Conservation (phyloP, 257 asterid species). For the Linderniella brevidens region DNA sequence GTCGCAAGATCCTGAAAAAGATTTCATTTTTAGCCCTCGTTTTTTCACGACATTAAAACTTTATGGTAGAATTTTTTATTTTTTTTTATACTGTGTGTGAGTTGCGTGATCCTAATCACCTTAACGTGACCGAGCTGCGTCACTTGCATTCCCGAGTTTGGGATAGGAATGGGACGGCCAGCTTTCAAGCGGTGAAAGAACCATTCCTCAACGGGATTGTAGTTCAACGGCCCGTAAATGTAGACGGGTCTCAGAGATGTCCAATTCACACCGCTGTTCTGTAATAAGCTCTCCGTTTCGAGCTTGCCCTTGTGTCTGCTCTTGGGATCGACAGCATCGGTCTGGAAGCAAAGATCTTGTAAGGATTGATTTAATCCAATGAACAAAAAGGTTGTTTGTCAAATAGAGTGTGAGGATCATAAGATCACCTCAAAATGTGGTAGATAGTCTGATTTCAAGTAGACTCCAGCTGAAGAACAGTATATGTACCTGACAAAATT, state of each 20-base stretch:
- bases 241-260: slow-evolving; percentile 88
- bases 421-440: slow-evolving; percentile 57
- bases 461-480: slow-evolving; percentile 88
- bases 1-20: slow-evolving; percentile 63
- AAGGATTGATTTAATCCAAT: too few species aligned
- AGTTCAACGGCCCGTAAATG: slow-evolving; percentile 85
- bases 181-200: slow-evolving; percentile 96
- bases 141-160: slow-evolving; percentile 75
- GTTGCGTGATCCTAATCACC: slow-evolving; percentile 19
- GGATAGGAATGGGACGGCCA: slow-evolving; percentile 86
- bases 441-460: slow-evolving; percentile 57
- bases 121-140: slow-evolving; percentile 97
- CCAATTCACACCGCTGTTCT: slow-evolving; percentile 60
- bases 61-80: too few species aligned
- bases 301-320: slow-evolving; percentile 98
- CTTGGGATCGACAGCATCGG: slow-evolving; percentile 89
- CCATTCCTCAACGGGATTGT: slow-evolving; percentile 97
- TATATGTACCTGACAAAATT: slow-evolving; percentile 51
- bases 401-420: neutral
- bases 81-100: neutral
- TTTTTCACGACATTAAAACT: too few species aligned
- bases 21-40: too few species aligned
- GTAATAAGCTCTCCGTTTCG: slow-evolving; percentile 76
- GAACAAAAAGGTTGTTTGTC: too few species aligned
- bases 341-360: slow-evolving; percentile 16